phyloP scores from a whole-genome alignment of 768 basidiomycete species.

The Leccinellum albellum region DNA sequence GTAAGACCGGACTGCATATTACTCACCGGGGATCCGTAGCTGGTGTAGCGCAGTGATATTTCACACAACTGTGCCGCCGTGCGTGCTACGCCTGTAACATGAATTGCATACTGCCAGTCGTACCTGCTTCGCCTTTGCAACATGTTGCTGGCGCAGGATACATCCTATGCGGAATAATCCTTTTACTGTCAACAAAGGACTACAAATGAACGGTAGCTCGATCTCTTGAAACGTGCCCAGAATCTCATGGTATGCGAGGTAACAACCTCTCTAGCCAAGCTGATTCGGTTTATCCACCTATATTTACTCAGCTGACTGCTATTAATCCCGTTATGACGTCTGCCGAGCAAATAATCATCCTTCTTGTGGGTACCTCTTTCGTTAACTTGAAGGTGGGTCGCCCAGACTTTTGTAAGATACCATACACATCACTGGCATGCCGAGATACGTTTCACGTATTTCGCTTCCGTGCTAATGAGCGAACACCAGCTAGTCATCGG shows the following conservation, averaged over 20 bases:
- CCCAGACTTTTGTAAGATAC: not conserved
- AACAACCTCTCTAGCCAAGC: not conserved
- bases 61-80: no score
- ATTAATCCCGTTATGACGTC: not conserved
- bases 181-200: not conserved
- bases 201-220: not conserved
- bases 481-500: not conserved
- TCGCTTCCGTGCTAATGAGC: slow-evolving; percentile 3
- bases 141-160: not conserved
- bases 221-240: not conserved
- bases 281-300: not conserved
- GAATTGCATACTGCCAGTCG: no score
- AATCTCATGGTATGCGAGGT: not conserved
- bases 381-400: not conserved
- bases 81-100: not conserved
- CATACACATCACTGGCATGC: not conserved
- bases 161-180: not conserved
- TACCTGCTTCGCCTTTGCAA: not conserved
- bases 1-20: not conserved
- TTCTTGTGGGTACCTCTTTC: not conserved
- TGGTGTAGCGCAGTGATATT: no score
- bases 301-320: not conserved
- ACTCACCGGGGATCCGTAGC: not conserved
- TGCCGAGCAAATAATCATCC: not conserved
- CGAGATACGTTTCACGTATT: slow-evolving; percentile 2